Base-by-base conservation (phyloP, 148 eudicot species). In the Oxyria digyna region DNA sequence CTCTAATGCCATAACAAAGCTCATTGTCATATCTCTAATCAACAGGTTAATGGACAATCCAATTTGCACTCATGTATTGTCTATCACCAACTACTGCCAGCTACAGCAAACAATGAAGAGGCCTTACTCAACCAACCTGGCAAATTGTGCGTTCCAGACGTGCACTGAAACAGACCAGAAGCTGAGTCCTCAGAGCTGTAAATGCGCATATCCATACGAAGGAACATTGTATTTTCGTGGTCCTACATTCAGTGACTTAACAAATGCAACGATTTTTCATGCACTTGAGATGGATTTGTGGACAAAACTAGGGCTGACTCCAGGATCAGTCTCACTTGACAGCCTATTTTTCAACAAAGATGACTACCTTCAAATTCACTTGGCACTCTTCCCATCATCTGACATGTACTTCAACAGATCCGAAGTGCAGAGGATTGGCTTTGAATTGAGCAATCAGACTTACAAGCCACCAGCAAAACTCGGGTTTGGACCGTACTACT, bases 201-300 rank as follows among this genome's bases (percentile, higher is more conserved):
- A 83, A 57, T 93, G 98, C 72, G 86, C 88, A 31, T 93, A 83
- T 68, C 98, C 98, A n/a, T 89, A 81, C 12, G 85, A 87, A 74
- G 98, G 98, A 40, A 93, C 89, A 42, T 35, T 93, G 67, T 89
- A 86, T 71, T 93, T 93, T 45, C 78, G 98, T 71, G 94, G 81
- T 64, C 96, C 98, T 26, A 77, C 78, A 11, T 89, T 89, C 72
- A 72, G 96, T 40, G 96, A 93, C 41, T 37, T 89, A 52, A 79
- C 91, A 0, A 93, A 83, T 69, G 91, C 73, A 4, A 87, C 72
- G 62, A 18, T 81, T 33, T 93, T 89, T 49, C 94, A 89, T 66
- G 71, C 80, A 12, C 78, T 93, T 27, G 98, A 93, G 82, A 82
- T 83, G 88, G 81, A 82, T 75, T 76, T 93, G 68, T 89, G 98